phyloP scores from a whole-genome alignment of 1,284 basidiomycete genomes.

The Trichosporon asahii region DNA sequence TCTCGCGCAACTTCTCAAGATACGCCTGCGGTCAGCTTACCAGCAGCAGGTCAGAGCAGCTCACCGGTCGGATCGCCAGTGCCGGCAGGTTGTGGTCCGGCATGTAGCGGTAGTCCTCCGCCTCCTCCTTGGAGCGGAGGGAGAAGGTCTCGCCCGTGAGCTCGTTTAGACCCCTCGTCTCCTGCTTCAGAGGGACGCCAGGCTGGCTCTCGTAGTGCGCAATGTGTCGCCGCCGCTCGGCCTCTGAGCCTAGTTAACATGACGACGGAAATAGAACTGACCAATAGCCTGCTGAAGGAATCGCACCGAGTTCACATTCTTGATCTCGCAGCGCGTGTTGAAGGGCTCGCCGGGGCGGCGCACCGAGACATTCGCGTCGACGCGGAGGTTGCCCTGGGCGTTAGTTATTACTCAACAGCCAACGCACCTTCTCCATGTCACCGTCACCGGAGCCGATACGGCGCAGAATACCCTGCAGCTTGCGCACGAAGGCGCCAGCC shows the following conservation, averaged over 20 bases:
- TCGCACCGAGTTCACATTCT: slow-evolving; percentile 90
- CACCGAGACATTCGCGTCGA: slow-evolving; percentile 94
- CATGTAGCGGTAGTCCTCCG: slow-evolving; percentile 97
- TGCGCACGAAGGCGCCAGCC: slow-evolving; percentile 81
- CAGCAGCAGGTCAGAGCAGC: not conserved
- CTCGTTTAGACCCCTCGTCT: slow-evolving; percentile 90
- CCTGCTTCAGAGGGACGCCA: slow-evolving; percentile 57
- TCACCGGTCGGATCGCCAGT: slow-evolving; percentile 59
- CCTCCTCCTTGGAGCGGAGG: slow-evolving; percentile 85
- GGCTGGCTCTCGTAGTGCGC: slow-evolving; percentile 36
- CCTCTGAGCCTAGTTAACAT: slow-evolving; percentile 57
- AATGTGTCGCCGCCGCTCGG: slow-evolving; percentile 46
- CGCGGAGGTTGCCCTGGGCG: slow-evolving; percentile 78
- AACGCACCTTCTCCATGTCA: slow-evolving; percentile 87
- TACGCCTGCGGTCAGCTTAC: slow-evolving; percentile 56
- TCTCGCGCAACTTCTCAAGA: slow-evolving; percentile 58
- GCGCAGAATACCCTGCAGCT: slow-evolving; percentile 76
- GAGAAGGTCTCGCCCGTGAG: slow-evolving; percentile 73
- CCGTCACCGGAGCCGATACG: slow-evolving; percentile 85
- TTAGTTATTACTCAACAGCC: not conserved
- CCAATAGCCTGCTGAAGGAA: slow-evolving; percentile 84
- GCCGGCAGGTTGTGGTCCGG: slow-evolving; percentile 91
- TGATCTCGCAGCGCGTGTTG: slow-evolving; percentile 92
- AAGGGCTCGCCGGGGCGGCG: slow-evolving; percentile 62
- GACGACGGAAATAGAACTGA: slow-evolving; percentile 49